These are phyloP conservation scores for Coniosporium tulheliwenetii DNA, from an alignment of 2,329 filamentous ascomycete species.

Conservation along the genomic window DNA sequence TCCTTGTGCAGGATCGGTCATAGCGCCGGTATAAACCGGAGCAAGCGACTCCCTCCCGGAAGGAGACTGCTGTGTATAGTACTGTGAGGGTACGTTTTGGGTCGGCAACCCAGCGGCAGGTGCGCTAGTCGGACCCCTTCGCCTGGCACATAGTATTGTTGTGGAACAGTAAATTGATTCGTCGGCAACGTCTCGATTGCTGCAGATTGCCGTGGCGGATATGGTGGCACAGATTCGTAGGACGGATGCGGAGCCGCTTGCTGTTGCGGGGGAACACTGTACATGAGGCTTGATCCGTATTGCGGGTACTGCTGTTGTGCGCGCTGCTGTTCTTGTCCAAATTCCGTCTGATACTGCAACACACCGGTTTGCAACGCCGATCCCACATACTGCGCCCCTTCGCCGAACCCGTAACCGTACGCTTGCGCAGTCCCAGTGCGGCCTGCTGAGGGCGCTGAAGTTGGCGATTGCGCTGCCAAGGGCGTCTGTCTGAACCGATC, in stretches of 20 bases:
- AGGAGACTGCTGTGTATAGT: slow-evolving; percentile 48
- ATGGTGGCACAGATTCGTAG: slow-evolving; percentile 65
- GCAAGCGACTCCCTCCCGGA: slow-evolving; percentile 32
- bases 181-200: slow-evolving; percentile 57
- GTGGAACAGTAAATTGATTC: slow-evolving; percentile 50
- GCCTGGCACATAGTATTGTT: slow-evolving; percentile 66
- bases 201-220: slow-evolving; percentile 60
- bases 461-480: slow-evolving; percentile 26
- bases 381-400: slow-evolving; percentile 38
- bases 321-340: slow-evolving; percentile 43
- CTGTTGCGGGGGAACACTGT: slow-evolving; percentile 54
- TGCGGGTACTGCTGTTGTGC: slow-evolving; percentile 30
- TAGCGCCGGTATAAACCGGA: slow-evolving; percentile 35
- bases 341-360: slow-evolving; percentile 53
- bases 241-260: slow-evolving; percentile 40
- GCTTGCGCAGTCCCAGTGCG: slow-evolving; percentile 22
- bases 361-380: slow-evolving; percentile 32
- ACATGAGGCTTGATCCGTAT: slow-evolving; percentile 57
- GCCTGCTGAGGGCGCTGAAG: slow-evolving; percentile 22
- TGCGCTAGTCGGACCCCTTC: slow-evolving; percentile 41
- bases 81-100: slow-evolving; percentile 50
- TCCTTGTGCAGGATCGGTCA: slow-evolving; percentile 33
- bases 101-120: slow-evolving; percentile 41
- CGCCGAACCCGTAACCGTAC: slow-evolving; percentile 39
- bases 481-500: slow-evolving; percentile 33